Percentiles rank a stretch among this genome's conserved stretches.
phyloP scores from a whole-genome alignment of 1,139 yeast species.

The Saccharomyces pastorianus region DNA sequence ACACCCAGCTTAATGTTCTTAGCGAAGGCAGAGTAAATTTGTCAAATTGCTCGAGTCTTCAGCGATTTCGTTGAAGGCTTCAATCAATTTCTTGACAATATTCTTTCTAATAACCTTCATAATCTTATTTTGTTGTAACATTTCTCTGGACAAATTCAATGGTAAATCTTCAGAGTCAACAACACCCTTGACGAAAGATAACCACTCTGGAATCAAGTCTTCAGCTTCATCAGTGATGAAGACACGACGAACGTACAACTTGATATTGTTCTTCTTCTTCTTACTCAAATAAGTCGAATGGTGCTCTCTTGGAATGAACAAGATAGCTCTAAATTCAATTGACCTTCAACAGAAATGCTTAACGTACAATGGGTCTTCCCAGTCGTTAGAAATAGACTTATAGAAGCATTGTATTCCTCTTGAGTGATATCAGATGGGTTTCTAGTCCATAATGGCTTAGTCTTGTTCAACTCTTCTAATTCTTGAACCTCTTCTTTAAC shows the following conservation, averaged over 20 bases:
- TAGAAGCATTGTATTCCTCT: conserved; percentile 98
- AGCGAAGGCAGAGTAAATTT: conserved; percentile 96
- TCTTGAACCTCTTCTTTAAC: conserved; percentile 82
- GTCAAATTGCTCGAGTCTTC: conserved; percentile 98
- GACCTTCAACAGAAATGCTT: conserved; percentile 99
- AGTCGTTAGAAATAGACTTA: conserved; percentile 97
- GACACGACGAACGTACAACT: conserved; percentile 98
- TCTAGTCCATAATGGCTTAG: conserved; percentile 99
- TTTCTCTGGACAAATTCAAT: conserved; percentile 98
- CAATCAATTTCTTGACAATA: conserved; percentile 96
- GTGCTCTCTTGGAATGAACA: conserved; percentile 98
- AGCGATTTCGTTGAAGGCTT: conserved; percentile 97
- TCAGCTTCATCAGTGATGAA: conserved; percentile 99
- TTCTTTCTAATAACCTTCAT: conserved; percentile 98
- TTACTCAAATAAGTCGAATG: conserved; percentile 96
- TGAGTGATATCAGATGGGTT: conserved; percentile 95
- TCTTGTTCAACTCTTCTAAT: conserved; percentile 96
- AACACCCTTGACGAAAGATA: conserved; percentile 95
- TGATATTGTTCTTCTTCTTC: conserved; percentile 99
- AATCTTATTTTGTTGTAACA: conserved; percentile 99
- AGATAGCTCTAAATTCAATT: conserved; percentile 95
- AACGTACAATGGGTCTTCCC: conserved; percentile 99
- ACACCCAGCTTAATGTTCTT: conserved; percentile 98
- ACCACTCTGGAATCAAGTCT: conserved; percentile 99
- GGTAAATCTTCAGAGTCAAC: conserved; percentile 99